Conservation (phyloP, 31 red algal species). For the Asparagopsis taxiformis region DNA sequence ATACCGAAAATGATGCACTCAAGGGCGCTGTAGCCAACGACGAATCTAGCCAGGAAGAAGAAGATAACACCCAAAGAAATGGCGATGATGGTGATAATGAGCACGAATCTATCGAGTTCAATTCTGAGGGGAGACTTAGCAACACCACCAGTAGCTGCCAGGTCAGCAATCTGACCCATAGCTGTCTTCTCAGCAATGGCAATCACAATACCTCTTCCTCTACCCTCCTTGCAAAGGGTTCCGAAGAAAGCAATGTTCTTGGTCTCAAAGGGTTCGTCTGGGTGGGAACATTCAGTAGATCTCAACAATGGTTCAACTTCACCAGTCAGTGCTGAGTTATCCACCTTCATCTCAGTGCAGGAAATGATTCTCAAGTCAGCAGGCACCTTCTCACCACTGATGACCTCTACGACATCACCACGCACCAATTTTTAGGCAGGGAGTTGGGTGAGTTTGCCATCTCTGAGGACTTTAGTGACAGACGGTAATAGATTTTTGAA, state of each 20-base stretch:
- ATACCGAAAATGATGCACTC: slow-evolving; percentile 83
- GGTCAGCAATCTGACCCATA: slow-evolving; percentile 76
- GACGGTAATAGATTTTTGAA: slow-evolving; percentile 85
- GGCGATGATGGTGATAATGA: slow-evolving; percentile 72
- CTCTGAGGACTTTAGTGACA: slow-evolving; percentile 51
- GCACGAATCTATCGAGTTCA: slow-evolving; percentile 82
- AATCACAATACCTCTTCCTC: slow-evolving; percentile 71
- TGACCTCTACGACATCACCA: slow-evolving; percentile 92
- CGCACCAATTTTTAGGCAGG: slow-evolving; percentile 69
- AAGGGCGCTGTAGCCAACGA: slow-evolving; percentile 49
- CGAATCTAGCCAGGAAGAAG: slow-evolving; percentile 68
- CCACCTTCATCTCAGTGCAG: slow-evolving; percentile 80
- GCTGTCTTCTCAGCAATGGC: slow-evolving; percentile 72
- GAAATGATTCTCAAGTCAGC: slow-evolving; percentile 81
- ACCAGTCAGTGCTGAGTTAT: slow-evolving; percentile 90
- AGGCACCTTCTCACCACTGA: slow-evolving; percentile 88
- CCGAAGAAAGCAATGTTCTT: slow-evolving; percentile 90
- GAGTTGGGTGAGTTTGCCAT: slow-evolving; percentile 38
- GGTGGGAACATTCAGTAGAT: slow-evolving; percentile 46
- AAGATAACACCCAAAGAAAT: slow-evolving; percentile 84
- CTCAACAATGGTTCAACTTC: slow-evolving; percentile 73
- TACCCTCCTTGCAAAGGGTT: slow-evolving; percentile 71
- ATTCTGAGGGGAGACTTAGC: slow-evolving; percentile 72
- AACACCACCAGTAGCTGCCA: slow-evolving; percentile 39
- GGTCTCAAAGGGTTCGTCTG: slow-evolving; percentile 74